Base-by-base conservation (phyloP, 805 yeast species). In the Cyberlindnera nakhonratchasimensis region DNA sequence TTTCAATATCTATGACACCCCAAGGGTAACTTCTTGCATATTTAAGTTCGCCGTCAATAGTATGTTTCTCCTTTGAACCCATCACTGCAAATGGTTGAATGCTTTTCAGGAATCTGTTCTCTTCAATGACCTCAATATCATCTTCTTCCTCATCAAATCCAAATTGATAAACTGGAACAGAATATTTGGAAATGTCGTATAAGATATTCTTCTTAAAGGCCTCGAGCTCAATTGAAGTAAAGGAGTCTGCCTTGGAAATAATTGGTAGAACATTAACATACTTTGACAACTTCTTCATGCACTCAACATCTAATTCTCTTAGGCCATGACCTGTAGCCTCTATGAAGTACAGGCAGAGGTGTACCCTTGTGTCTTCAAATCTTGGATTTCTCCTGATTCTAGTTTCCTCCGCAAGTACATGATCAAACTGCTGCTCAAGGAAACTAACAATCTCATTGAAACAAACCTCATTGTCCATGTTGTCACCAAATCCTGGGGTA, bases 351-450 rank as follows among this genome's bases (percentile, higher is more conserved):
- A 85, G 62, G 48, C 83, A 74, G 7, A 79, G 80, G 58, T 85
- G 93, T 31, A 85, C 86, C 54, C 93, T 71, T 14, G 89, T 73
- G 65, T 86, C 91, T 52, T 75, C 81, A 57, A 83, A 80, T 50
- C 86, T 71, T 20, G 96, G 96, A 59, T 87, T 86, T 72, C 97
- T 81, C 62, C 76, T 75, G 50, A 89, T 86, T 49, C 91, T 73
- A 1, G 93, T 85, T 62, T 89, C 96, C 61, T 89, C 96, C 2
- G 86, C 87, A 35, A 89, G 71, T 0, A 86, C 88, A 43, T 74
- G 67, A 59, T 83, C 90, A 58, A 84, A 85, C 58, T 85, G 91
- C 58, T 82, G 88, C 59, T 82, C 84, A 55, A 86, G 64, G 58
- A 75, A 86, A 43, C 72, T 70, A 40, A 77, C 75, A 39, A 85